Evolutionary conservation across 352 stramenopile genomes (phyloP), one percentile per base, ranked within the genome.

Genomic region (Phytophthora citrophthora): DNA sequence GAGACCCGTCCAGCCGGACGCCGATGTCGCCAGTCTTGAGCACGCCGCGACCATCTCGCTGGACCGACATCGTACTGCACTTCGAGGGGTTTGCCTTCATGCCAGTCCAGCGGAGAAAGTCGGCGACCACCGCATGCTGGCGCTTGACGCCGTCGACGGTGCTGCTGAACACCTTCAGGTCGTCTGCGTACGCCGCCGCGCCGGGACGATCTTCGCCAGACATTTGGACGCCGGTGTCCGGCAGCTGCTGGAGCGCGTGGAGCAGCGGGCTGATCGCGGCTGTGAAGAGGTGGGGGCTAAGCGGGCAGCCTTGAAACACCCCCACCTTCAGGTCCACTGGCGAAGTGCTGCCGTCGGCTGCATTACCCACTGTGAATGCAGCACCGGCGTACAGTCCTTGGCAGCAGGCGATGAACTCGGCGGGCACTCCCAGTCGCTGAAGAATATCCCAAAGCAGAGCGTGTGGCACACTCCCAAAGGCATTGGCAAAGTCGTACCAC

Each of bases 401-500:
- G 32, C 58, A 72, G 18, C 38, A 23, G 4, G 23, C 60, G 4
- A 74, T n/a, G 31, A 62, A 68, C 0, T 31, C 36, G 0, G 9
- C 1, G 0, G 50, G 26, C 0, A 74, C 59, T 6, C 69, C 60
- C 0, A 67, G 24, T 18, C 29, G 23, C 40, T 16, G 4, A 3
- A 79, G 38, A 10, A 48, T 29, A 0, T 49, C 32, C 70, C 70
- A 70, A 1, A 72, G 44, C 16, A 70, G 48, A 0, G 12, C 12
- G n/a, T 62, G 46, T 5, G 58, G 60, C 1, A 79, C 34, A 27
- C 53, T 71, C 0, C 64, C 65, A 20, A 78, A 72, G 1, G 61
- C 65, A n/a, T 70, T 65, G 10, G 32, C 13, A 0, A 74, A 18
- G 49, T 72, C 70, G 32, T 74, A 79, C 70, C 64, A 77, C 3